These are phyloP conservation scores for Colletotrichum costaricense DNA, from an alignment of 2,329 filamentous ascomycete species.

Conservation along the genomic window DNA sequence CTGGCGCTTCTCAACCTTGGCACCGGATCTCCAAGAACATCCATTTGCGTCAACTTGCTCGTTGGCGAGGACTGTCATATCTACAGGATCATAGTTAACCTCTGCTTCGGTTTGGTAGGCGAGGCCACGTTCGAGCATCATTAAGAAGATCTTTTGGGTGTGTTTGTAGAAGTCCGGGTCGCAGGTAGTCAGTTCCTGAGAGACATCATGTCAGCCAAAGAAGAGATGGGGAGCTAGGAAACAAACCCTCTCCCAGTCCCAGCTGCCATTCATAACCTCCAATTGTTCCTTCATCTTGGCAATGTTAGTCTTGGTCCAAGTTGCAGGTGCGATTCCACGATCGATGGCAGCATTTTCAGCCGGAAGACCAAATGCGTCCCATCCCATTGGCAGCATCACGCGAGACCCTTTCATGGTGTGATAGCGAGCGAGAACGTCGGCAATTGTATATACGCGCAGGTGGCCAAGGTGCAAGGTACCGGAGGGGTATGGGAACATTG, in stretches of 20 bases:
- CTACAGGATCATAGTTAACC: conserved; percentile 92
- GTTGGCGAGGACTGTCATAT: conserved; percentile 90
- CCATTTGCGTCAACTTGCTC: conserved; percentile 93
- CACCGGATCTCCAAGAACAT: conserved; percentile 87
- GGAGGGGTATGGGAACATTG: conserved; percentile 95
- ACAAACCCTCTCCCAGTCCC: conserved; percentile 85
- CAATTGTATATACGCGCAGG: conserved; percentile 89
- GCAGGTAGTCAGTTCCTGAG: conserved; percentile 85
- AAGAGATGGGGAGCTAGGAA: conserved; percentile 16
- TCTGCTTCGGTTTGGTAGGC: conserved; percentile 86
- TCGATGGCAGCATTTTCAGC: conserved; percentile 94
- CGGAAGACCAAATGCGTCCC: conserved; percentile 92
- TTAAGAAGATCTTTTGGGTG: conserved; percentile 86
- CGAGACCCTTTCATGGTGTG: conserved; percentile 78
- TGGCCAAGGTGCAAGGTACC: conserved; percentile 89
- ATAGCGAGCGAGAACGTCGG: conserved; percentile 85
- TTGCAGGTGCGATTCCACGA: conserved; percentile 78
- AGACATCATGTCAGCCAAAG: conserved; percentile 20
- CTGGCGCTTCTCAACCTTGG: conserved; percentile 81
- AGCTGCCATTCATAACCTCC: conserved; percentile 80
- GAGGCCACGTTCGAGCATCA: conserved; percentile 78
- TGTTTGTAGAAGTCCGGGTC: conserved; percentile 89
- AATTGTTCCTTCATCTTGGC: conserved; percentile 86
- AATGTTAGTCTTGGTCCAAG: conserved; percentile 87
- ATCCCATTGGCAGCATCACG: conserved; percentile 91